These are phyloP conservation scores for Populus davidiana DNA, from an alignment of 345 rosid species.

Conservation along the genomic window DNA sequence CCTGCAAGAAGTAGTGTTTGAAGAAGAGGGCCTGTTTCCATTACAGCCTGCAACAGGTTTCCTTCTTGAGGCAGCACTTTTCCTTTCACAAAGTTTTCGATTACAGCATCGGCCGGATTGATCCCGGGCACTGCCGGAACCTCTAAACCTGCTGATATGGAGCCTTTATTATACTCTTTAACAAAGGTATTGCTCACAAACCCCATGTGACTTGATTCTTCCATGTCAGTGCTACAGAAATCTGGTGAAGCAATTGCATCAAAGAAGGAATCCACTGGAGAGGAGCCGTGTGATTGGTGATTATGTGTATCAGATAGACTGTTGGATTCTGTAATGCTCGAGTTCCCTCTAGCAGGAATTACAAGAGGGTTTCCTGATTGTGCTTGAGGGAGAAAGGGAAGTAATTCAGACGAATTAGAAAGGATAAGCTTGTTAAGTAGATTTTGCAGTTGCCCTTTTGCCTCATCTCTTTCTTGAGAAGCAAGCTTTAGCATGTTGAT, in stretches of 20 bases:
- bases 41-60: slow-evolving; percentile 61
- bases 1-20: slow-evolving; percentile 79
- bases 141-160: slow-evolving; percentile 13
- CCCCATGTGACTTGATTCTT: slow-evolving; percentile 31
- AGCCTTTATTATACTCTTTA: slow-evolving; percentile 22
- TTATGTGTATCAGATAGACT: slow-evolving; percentile 47
- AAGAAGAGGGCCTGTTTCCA: slow-evolving; percentile 80
- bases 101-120: slow-evolving; percentile 39
- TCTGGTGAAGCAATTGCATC: slow-evolving; percentile 74
- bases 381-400: background rate
- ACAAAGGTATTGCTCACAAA: slow-evolving; percentile 22
- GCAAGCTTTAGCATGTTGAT: slow-evolving; percentile 53
- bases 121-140: slow-evolving; percentile 21
- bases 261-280: slow-evolving; percentile 68
- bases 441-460: slow-evolving; percentile 55
- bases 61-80: slow-evolving; percentile 64
- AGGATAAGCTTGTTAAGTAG: slow-evolving; percentile 43
- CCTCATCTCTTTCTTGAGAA: slow-evolving; percentile 78
- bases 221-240: slow-evolving; percentile 48
- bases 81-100: slow-evolving; percentile 53
- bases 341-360: slow-evolving; percentile 47
- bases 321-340: slow-evolving; percentile 82
- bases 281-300: slow-evolving; percentile 51
- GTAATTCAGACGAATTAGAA: slow-evolving; percentile 14
- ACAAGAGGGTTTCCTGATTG: slow-evolving; percentile 24